Evolutionary conservation across 129 eudicot species (phyloP).

Genomic region (Rutidosis leptorrhynchoides): DNA sequence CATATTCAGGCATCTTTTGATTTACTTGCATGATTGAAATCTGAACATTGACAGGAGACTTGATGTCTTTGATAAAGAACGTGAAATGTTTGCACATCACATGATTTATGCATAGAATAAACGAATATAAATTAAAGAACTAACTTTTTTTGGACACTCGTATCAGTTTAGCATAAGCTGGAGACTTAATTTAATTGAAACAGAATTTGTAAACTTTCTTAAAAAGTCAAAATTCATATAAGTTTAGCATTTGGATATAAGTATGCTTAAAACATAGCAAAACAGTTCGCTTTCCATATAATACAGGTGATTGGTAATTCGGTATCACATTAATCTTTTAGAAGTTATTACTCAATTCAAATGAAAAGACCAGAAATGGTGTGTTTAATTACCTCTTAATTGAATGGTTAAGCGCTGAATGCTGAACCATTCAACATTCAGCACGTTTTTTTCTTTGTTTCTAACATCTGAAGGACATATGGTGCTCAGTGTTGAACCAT

Average conservation of each 20-base stretch:
- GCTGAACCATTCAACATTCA: no score
- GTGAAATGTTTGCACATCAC: background rate
- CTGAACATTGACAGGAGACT: background rate
- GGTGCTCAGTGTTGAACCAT: no score
- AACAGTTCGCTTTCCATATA: background rate
- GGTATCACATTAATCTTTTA: background rate
- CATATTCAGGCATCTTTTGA: conserved; percentile 13
- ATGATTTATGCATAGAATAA: background rate
- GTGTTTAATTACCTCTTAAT: no score
- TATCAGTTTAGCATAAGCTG: conserved; percentile 1
- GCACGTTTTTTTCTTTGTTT: no score
- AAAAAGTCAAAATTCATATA: background rate
- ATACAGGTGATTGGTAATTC: background rate
- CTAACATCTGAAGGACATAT: no score
- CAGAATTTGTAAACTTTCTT: conserved; percentile 1
- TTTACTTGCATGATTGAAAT: conserved; percentile 4
- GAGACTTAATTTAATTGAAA: background rate
- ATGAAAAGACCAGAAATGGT: background rate
- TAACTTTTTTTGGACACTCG: background rate
- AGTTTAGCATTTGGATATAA: conserved; percentile 10
- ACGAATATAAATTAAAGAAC: background rate
- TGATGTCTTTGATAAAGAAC: background rate
- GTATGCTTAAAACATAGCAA: background rate
- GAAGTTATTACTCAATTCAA: background rate
- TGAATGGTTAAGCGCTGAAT: no score